Evolutionary conservation across 2,329 filamentous ascomycete genomes (phyloP), one percentile per base, ranked within the genome.

Genomic region (Aspergillus floridensis): DNA sequence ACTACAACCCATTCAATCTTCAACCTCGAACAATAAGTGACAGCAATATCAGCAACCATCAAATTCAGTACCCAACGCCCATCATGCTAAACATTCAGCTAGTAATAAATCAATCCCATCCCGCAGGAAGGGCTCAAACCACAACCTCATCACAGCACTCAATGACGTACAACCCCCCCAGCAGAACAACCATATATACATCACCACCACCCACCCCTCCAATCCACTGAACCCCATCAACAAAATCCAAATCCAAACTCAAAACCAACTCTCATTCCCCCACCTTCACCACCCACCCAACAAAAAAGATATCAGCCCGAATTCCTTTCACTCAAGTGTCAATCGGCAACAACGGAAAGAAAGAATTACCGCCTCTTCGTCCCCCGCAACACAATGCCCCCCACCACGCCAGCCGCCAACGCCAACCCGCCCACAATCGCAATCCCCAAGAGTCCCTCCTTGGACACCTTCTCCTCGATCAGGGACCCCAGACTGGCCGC

Each of bases 381-480:
- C 63, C 92, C 91, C 77, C 86, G 89, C 73, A 98, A 84, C 64
- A 99, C 75, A 70, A 98, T 86, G 14, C 92, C 92, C 35, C 93
- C 95, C 16, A 98, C 87, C 16, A 97, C 87, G n/a, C 93, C 95
- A 2, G 93, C 95, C 2, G 91, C 93, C 62, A 98, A 88, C 56
- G 93, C 93, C 58, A 98, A 85, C 32, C 95, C 93, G 63, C 93
- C 93, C 48, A 98, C 86, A 73, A 99, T 98, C 48, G 95, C 95
- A 59, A 96, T 92, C 49, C 95, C 95, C 80, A 98, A 85, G 63
- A 99, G 77, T 0, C 95, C 95, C 78, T 99, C 95, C 81, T 89
- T 96, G 58, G 92, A 90, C 62, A 99, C 95, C 80, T 93, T 96
- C 73, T 98, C 93, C 76, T 99, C 93, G 70, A 99, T 96, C 74